Evolutionary conservation across 2,329 filamentous ascomycete genomes (phyloP).

Genomic region (Fusarium hainanense): DNA sequence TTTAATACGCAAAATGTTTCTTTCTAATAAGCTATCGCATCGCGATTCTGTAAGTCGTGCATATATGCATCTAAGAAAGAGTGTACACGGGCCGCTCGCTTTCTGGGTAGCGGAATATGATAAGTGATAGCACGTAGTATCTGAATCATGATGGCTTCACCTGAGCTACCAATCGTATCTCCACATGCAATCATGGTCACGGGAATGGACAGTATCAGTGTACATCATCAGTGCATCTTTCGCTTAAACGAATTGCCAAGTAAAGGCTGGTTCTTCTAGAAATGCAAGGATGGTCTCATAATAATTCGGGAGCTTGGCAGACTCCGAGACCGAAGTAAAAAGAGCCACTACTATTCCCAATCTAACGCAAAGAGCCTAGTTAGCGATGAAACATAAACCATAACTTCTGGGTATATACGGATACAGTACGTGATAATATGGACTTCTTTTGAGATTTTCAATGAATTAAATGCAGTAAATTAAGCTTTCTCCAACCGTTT

Average conservation of each 20-base stretch:
- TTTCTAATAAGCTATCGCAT: neutral
- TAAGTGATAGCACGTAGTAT: constrained; percentile 14
- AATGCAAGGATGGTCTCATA: constrained; percentile 10
- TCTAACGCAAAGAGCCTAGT: neutral
- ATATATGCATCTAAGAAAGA: constrained; percentile 2
- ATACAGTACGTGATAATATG: neutral
- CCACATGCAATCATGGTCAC: constrained; percentile 24
- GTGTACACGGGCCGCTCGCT: neutral
- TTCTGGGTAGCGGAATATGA: constrained; percentile 13
- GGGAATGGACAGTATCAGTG: neutral
- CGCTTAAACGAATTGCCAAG: neutral
- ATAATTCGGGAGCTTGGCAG: neutral
- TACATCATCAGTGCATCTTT: neutral
- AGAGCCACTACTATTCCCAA: neutral
- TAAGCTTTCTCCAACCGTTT: constrained; percentile 32
- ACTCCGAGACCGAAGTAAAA: constrained; percentile 4
- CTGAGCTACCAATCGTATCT: constrained; percentile 4
- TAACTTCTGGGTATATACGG: neutral
- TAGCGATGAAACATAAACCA: neutral
- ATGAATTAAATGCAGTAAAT: neutral
- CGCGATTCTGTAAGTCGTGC: neutral
- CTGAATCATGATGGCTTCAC: constrained; percentile 9
- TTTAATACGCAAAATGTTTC: neutral
- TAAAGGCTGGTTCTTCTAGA: neutral
- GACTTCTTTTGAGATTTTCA: too few species aligned